Evolutionary conservation across 2,329 filamentous ascomycete species (phyloP).

Genomic region (Penicillium digitatum): DNA sequence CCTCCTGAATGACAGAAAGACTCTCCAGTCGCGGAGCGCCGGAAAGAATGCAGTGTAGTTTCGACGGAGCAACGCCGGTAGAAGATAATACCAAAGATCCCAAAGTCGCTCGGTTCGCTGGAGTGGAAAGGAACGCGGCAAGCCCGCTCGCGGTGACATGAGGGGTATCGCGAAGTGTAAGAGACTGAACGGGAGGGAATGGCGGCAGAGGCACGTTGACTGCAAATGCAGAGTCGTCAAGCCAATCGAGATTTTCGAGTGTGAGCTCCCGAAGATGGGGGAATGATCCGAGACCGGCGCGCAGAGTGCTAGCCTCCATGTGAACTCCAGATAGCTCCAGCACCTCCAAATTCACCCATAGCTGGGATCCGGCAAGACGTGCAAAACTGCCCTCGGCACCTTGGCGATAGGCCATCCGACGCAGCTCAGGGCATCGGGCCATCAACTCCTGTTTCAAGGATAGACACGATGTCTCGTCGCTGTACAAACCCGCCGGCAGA

Average conservation of each 20-base stretch:
- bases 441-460: slow-evolving; percentile 80
- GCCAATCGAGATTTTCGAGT: slow-evolving; percentile 62
- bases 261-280: slow-evolving; percentile 68
- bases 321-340: slow-evolving; percentile 39
- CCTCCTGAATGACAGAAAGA: slow-evolving; percentile 55
- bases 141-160: slow-evolving; percentile 70
- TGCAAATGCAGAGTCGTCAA: slow-evolving; percentile 74
- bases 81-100: slow-evolving; percentile 65
- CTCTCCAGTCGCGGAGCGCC: slow-evolving; percentile 41
- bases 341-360: slow-evolving; percentile 42
- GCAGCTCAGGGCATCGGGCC: slow-evolving; percentile 73
- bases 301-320: slow-evolving; percentile 48
- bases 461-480: slow-evolving; percentile 70
- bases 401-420: slow-evolving; percentile 80
- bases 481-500: slow-evolving; percentile 81
- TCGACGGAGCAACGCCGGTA: slow-evolving; percentile 58
- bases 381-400: slow-evolving; percentile 77
- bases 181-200: slow-evolving; percentile 69
- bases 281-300: slow-evolving; percentile 66
- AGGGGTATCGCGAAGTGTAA: slow-evolving; percentile 68
- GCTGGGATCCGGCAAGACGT: slow-evolving; percentile 56
- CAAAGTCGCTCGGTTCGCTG: slow-evolving; percentile 58
- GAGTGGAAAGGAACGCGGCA: slow-evolving; percentile 60
- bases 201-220: slow-evolving; percentile 62
- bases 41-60: slow-evolving; percentile 43